Percentiles rank a stretch among this genome's conserved stretches.
Evolutionary conservation across 2,329 filamentous ascomycete species (phyloP).

Genomic region (Talaromyces verruculosus): DNA sequence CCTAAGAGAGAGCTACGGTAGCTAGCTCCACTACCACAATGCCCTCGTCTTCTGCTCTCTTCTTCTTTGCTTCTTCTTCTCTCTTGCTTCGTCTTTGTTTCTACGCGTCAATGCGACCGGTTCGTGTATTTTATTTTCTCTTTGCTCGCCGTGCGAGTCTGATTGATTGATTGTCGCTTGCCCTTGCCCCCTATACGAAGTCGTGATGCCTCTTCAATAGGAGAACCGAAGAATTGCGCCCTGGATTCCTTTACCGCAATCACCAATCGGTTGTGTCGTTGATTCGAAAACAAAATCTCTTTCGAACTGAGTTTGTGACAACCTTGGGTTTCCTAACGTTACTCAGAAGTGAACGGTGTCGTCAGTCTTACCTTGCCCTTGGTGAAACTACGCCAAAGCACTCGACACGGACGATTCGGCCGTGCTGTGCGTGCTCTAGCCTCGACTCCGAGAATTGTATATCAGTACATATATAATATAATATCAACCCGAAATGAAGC

Average conservation of each 20-base stretch:
- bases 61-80: neutral
- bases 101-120: conserved; percentile 16
- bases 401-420: conserved; percentile 1
- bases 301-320: neutral
- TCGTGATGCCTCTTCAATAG: neutral
- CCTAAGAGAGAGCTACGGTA: neutral
- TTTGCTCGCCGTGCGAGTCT: conserved; percentile 4
- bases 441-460: neutral
- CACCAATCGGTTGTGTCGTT: neutral
- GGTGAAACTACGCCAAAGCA: neutral
- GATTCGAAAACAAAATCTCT: neutral
- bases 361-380: conserved; percentile 12
- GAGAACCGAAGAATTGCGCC: neutral
- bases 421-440: neutral
- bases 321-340: neutral
- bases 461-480: neutral
- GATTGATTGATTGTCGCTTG: neutral
- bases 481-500: conserved; percentile 16
- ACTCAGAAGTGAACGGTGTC: neutral
- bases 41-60: neutral
- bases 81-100: neutral
- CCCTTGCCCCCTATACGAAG: neutral
- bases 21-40: conserved; percentile 6
- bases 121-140: conserved; percentile 4
- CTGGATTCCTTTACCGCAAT: neutral